Percentiles rank a stretch among this genome's conserved stretches.
Evolutionary conservation across 2,329 filamentous ascomycete genomes (phyloP).

Genomic region (Colletotrichum falcatum): DNA sequence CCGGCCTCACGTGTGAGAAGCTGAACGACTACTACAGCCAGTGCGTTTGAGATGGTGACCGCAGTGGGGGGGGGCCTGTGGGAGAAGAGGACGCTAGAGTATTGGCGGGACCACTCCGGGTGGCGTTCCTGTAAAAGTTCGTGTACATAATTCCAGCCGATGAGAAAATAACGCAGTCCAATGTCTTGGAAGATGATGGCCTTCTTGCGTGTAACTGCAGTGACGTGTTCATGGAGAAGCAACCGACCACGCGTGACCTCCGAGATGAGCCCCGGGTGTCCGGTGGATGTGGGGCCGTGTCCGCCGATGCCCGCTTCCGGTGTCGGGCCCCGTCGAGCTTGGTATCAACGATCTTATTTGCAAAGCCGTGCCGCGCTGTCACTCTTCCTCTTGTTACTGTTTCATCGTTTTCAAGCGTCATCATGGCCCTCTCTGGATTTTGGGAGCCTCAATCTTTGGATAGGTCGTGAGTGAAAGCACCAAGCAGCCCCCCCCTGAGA

Average conservation of each 20-base stretch:
- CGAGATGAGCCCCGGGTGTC: not conserved
- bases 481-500: no score
- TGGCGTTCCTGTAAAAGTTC: constrained; percentile 20
- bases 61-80: no score
- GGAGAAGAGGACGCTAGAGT: no score
- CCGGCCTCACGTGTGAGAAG: constrained; percentile 51
- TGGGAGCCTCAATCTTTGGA: no score
- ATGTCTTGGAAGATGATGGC: not conserved
- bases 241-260: no score
- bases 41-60: constrained; percentile 49
- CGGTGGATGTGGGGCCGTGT: not conserved
- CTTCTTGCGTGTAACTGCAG: not conserved
- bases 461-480: no score
- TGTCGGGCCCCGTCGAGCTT: not conserved
- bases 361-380: not conserved
- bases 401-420: no score
- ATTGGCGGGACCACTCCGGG: constrained; percentile 1
- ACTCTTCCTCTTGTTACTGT: not conserved
- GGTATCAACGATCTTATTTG: not conserved
- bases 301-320: not conserved
- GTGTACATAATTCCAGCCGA: constrained; percentile 34
- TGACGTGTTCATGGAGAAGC: rapidly evolving
- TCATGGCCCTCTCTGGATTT: no score
- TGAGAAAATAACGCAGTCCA: not conserved
- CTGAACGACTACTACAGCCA: constrained; percentile 57